phyloP scores from a whole-genome alignment of 2,329 filamentous ascomycete genomes.

The Zymoseptoria brevis region DNA sequence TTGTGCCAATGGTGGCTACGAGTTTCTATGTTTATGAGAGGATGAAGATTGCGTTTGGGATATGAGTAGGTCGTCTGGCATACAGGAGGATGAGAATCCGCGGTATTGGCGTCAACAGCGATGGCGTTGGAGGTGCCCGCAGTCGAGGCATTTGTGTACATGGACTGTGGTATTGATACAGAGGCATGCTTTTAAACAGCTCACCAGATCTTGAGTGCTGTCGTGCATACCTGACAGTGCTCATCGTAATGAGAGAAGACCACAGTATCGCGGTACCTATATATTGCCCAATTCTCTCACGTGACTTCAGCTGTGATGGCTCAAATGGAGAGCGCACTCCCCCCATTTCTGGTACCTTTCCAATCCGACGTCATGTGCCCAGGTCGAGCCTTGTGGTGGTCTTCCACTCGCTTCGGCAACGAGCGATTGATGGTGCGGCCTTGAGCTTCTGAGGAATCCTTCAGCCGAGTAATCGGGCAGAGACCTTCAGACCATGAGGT shows the following conservation, averaged over 20 bases:
- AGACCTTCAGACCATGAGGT: conserved; percentile 47
- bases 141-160: no score
- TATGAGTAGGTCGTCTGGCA: conserved; percentile 19
- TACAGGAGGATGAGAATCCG: neutral
- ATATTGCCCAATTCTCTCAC: no score
- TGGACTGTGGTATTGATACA: no score
- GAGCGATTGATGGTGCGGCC: conserved; percentile 44
- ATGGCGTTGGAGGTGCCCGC: no score
- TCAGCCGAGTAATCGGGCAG: conserved; percentile 55
- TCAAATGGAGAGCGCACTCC: conserved; percentile 20
- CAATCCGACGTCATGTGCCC: conserved; percentile 37
- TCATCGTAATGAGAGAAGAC: no score
- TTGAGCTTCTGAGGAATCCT: conserved; percentile 48
- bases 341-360: conserved; percentile 16
- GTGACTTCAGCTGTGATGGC: conserved; percentile 29
- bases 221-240: no score
- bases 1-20: conserved; percentile 78
- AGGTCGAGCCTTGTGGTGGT: conserved; percentile 48
- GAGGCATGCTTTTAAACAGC: no score
- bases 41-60: conserved; percentile 49
- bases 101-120: no score
- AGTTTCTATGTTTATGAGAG: conserved; percentile 62
- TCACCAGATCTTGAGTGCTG: no score
- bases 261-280: no score
- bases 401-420: conserved; percentile 49